phyloP scores from a whole-genome alignment of 768 basidiomycete species.

The Pleurotus sapidus region DNA sequence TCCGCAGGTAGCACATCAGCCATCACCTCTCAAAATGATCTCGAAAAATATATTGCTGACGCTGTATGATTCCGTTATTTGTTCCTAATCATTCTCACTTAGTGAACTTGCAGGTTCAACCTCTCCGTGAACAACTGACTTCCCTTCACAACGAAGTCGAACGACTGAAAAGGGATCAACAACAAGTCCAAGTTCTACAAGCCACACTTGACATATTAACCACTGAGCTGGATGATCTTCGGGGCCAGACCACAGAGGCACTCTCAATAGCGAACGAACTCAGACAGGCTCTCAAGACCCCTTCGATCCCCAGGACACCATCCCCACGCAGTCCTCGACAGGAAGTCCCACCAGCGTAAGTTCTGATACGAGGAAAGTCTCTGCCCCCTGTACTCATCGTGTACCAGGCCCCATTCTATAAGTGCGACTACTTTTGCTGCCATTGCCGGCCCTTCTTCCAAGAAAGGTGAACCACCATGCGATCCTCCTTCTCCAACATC shows the following conservation, averaged over 20 bases:
- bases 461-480: background rate
- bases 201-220: conserved; percentile 32
- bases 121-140: background rate
- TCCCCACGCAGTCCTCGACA: conserved; percentile 4
- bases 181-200: conserved; percentile 29
- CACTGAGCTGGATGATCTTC: conserved; percentile 26
- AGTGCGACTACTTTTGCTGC: conserved; percentile 3
- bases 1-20: conserved; percentile 6
- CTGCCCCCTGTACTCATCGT: background rate
- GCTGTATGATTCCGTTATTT: conserved; percentile 24
- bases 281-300: conserved; percentile 3
- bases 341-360: conserved; percentile 4
- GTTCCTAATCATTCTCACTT: conserved; percentile 2
- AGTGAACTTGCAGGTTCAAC: background rate
- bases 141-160: conserved; percentile 28
- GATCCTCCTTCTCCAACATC: conserved; percentile 9
- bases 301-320: conserved; percentile 6
- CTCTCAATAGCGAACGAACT: conserved; percentile 17
- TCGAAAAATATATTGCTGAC: conserved; percentile 28
- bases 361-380: background rate
- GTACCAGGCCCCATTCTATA: background rate
- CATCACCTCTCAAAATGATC: conserved; percentile 17
- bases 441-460: conserved; percentile 2
- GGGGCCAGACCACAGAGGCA: conserved; percentile 18
- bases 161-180: conserved; percentile 30